Evolutionary conservation across 2,329 filamentous ascomycete species (phyloP).

Genomic region (Monilinia fructicola): DNA sequence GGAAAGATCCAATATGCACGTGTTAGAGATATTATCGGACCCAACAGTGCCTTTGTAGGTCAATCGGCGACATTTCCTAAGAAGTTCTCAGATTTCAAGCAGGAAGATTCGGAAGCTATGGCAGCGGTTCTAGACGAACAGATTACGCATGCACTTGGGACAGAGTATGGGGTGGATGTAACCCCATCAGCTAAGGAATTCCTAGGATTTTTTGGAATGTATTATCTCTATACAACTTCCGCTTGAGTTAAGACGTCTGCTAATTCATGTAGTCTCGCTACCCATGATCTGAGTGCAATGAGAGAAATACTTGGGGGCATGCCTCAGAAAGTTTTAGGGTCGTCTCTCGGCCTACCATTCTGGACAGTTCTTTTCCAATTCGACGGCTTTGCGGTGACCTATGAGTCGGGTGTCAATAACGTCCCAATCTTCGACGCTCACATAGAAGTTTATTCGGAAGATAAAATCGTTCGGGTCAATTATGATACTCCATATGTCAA

Average conservation of each 20-base stretch:
- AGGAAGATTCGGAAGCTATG: slow-evolving; percentile 30
- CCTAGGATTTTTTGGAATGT: slow-evolving; percentile 19
- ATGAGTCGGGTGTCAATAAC: slow-evolving; percentile 55
- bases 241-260: background rate
- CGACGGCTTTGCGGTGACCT: slow-evolving; percentile 51
- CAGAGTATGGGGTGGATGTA: slow-evolving; percentile 53
- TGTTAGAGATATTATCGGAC: slow-evolving; percentile 52
- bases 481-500: slow-evolving; percentile 61
- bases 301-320: slow-evolving; percentile 51
- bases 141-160: slow-evolving; percentile 80
- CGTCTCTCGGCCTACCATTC: slow-evolving; percentile 46
- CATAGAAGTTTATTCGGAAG: slow-evolving; percentile 52
- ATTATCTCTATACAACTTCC: background rate
- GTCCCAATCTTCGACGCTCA: slow-evolving; percentile 55
- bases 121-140: slow-evolving; percentile 77
- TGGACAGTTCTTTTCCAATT: slow-evolving; percentile 49
- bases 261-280: slow-evolving; percentile 48
- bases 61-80: slow-evolving; percentile 51
- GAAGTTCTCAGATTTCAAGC: slow-evolving; percentile 46
- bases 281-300: slow-evolving; percentile 56
- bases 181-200: slow-evolving; percentile 16
- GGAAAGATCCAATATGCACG: slow-evolving; percentile 56
- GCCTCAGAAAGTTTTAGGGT: slow-evolving; percentile 48
- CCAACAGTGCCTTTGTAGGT: slow-evolving; percentile 50
- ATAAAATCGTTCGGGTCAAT: slow-evolving; percentile 54